phyloP scores from a whole-genome alignment of 768 basidiomycete species.

The Tulasnella sp. region DNA sequence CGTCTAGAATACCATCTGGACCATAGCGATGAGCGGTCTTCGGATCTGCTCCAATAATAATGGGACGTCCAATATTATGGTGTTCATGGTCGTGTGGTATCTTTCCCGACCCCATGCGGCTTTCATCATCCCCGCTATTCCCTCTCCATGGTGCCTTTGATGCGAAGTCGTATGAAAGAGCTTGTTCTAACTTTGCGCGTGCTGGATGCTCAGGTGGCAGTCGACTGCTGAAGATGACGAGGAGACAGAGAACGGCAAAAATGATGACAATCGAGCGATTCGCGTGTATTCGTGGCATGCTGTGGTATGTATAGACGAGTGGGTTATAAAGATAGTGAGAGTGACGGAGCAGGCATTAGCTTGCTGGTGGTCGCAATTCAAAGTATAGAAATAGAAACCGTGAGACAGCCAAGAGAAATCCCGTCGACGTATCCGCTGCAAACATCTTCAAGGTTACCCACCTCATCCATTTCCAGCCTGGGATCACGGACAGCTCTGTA shows the following conservation, averaged over 20 bases:
- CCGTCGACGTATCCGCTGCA: too few species aligned
- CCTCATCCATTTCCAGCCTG: too few species aligned
- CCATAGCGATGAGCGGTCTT: constrained; percentile 34
- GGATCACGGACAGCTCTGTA: too few species aligned
- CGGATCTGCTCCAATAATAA: constrained; percentile 8
- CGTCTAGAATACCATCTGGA: constrained; percentile 41
- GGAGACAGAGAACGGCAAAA: constrained; percentile 2
- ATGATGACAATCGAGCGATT: background rate
- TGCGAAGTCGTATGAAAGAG: background rate
- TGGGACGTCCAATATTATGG: constrained; percentile 9
- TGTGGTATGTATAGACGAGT: background rate
- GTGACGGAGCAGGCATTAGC: background rate
- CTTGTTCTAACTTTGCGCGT: background rate
- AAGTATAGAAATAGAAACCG: background rate
- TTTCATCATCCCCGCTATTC: background rate
- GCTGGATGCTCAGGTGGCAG: constrained; percentile 23
- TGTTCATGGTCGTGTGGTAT: background rate
- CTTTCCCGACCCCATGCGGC: background rate
- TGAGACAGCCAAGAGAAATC: background rate
- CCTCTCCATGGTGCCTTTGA: background rate
- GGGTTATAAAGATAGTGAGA: constrained; percentile 1
- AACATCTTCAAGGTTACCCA: too few species aligned
- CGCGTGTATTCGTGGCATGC: background rate
- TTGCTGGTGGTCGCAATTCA: background rate
- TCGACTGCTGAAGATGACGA: constrained; percentile 1